phyloP scores from a whole-genome alignment of 2,329 filamentous ascomycete species.

The Paramyrothecium sp. region DNA sequence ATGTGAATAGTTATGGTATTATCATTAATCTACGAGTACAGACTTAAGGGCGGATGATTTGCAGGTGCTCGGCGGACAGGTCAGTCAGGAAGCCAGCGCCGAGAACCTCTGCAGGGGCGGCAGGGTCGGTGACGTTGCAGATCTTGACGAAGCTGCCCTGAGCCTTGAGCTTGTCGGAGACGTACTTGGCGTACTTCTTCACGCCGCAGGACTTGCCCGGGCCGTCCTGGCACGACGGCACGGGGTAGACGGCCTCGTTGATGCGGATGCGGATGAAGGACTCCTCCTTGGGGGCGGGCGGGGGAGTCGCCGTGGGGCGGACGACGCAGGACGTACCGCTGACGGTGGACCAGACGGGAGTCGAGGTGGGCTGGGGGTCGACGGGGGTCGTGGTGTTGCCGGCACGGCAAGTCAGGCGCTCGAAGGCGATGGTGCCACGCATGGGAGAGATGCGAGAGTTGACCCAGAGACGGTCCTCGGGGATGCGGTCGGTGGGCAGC shows the following conservation, averaged over 20 bases:
- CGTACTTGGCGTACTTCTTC: conserved; percentile 39
- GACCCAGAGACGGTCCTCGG: conserved; percentile 49
- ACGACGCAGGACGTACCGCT: not conserved
- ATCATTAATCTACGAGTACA: not conserved
- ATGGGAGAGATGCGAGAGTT: conserved; percentile 58
- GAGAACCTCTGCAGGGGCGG: conserved; percentile 36
- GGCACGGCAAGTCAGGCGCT: conserved; percentile 53
- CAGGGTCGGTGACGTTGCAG: conserved; percentile 42
- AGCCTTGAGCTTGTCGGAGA: conserved; percentile 21
- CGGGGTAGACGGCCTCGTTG: conserved; percentile 61
- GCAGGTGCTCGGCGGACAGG: conserved; percentile 35
- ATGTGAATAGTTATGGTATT: not conserved
- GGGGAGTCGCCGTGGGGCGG: not conserved
- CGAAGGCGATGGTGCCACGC: conserved; percentile 65
- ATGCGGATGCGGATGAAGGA: conserved; percentile 56
- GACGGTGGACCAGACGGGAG: not conserved
- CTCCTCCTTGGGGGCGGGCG: conserved; percentile 20
- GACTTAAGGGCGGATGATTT: conserved; percentile 15
- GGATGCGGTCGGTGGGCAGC: conserved; percentile 45
- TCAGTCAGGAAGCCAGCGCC: conserved; percentile 51
- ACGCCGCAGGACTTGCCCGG: conserved; percentile 54
- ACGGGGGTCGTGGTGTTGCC: not conserved
- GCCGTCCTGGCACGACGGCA: conserved; percentile 53
- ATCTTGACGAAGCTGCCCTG: conserved; percentile 49
- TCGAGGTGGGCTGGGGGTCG: not conserved